Percentiles rank a stretch among this genome's conserved stretches.
These are phyloP conservation scores for Cyclaneusma minus DNA, from an alignment of 2,329 filamentous ascomycete species.

Conservation along the genomic window DNA sequence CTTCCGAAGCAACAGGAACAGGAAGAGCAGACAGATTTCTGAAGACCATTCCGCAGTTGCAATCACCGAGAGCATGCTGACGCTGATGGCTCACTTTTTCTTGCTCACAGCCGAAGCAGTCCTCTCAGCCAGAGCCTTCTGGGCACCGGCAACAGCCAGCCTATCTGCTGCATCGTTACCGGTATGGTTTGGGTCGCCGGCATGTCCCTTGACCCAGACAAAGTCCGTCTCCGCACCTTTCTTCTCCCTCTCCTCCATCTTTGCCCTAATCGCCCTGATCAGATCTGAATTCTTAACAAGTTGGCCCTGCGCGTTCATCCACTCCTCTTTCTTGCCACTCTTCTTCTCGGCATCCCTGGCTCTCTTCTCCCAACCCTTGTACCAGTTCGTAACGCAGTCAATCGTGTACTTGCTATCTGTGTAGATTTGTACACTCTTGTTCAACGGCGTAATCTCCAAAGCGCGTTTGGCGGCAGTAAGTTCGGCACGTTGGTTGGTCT, in stretches of 20 bases:
- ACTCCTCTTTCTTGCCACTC: constrained; percentile 61
- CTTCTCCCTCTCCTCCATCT: constrained; percentile 53
- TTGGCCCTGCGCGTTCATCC: constrained; percentile 57
- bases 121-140: no score
- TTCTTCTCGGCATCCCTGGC: no score
- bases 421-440: constrained; percentile 58
- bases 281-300: constrained; percentile 79
- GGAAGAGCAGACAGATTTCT: no score
- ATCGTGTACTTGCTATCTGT: constrained; percentile 90
- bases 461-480: constrained; percentile 76
- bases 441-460: constrained; percentile 55
- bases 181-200: constrained; percentile 38
- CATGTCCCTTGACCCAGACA: constrained; percentile 84
- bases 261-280: constrained; percentile 53
- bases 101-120: no score
- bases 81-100: no score
- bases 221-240: constrained; percentile 51
- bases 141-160: constrained; percentile 59
- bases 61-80: no score
- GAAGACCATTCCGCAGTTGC: no score
- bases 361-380: constrained; percentile 51
- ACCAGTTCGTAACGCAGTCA: constrained; percentile 79
- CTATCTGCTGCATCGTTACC: constrained; percentile 73
- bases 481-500: constrained; percentile 96
- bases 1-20: no score